Percentiles rank a stretch among this genome's conserved stretches.
phyloP scores from a whole-genome alignment of 495 filamentous ascomycete species.

The Neohortaea acidophila region DNA sequence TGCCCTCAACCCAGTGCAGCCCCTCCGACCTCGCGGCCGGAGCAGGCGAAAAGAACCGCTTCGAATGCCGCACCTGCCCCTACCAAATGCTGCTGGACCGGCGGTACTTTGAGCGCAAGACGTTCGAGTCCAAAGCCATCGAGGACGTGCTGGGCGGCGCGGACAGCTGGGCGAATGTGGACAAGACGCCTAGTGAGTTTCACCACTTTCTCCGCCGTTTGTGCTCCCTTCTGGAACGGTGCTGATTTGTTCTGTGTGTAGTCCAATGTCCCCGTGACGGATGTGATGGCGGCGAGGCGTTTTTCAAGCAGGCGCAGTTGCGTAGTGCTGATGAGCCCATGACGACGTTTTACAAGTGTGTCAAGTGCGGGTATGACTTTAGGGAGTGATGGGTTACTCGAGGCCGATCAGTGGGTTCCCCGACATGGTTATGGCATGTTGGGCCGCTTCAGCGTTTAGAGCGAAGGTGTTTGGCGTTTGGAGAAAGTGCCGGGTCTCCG shows the following conservation, averaged over 20 bases:
- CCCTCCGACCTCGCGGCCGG: conserved; percentile 19
- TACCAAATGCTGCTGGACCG: conserved; percentile 66
- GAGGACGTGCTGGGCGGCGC: conserved; percentile 86
- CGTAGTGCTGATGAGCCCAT: conserved; percentile 96
- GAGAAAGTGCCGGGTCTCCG: too few species aligned
- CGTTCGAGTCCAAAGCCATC: conserved; percentile 48
- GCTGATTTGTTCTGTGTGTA: conserved; percentile 18
- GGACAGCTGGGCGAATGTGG: conserved; percentile 77
- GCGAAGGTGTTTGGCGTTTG: background rate
- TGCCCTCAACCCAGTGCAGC: conserved; percentile 33
- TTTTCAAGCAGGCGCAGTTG: conserved; percentile 94
- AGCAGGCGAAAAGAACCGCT: conserved; percentile 49
- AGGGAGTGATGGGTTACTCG: conserved; percentile 14
- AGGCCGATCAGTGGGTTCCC: too few species aligned
- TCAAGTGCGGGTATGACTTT: conserved; percentile 11
- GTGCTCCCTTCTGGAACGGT: background rate
- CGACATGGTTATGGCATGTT: too few species aligned
- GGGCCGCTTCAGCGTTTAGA: background rate
- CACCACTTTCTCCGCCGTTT: background rate
- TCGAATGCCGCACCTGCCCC: conserved; percentile 88
- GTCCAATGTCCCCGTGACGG: conserved; percentile 62
- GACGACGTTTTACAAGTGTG: conserved; percentile 76
- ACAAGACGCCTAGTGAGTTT: conserved; percentile 50
- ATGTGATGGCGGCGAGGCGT: conserved; percentile 67
- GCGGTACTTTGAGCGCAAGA: conserved; percentile 28